Base-by-base conservation (phyloP, 2,329 filamentous ascomycete genomes). In the Nemania diffusa region DNA sequence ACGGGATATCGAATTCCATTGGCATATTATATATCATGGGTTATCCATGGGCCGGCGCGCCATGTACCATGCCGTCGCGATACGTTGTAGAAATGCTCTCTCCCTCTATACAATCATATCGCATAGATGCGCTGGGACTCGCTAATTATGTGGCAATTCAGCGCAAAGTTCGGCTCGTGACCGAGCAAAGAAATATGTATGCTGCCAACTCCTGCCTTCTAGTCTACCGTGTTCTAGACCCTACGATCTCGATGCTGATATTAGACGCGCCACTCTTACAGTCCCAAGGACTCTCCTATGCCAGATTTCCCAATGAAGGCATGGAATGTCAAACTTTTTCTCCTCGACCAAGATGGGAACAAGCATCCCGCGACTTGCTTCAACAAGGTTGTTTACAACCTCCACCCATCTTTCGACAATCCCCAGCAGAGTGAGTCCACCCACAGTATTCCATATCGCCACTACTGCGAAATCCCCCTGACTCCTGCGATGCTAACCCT, bases 351-450 rank as follows among this genome's bases (percentile, higher is more conserved):
- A 74, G 89, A 92, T 70, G 94, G 94, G 73, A 92, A 96, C 73
- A 90, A 97, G 80, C 86, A 93, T 58, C 87, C 92, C 7, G 94
- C 95, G 61, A 92, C 84, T 73, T 88, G 94, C 80, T 98, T 97
- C 83, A 92, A 93, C 78, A 97, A 97, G 83, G 95, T 92, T 48
- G 91, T 91, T 63, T 99, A 97, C 84, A 92, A 93, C 77, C 87
- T 99, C 32, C 96, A 99, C 81, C 95, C 96, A 37, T 96, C 93
- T 57, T 99, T 99, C 80, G 92, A 91, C 61, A 92, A 94, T 75
- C 91, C 92, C 17, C 88, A 87, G 59, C 95, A 98, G 82, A 91
- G 94, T 97, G 85, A 74, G 91, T 84, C 8, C 27, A 20, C 7
- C 48, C 22, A 50, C 15, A 27, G 11, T 17, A 40, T 22, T 17